A percentile compares a stretch with the other conserved stretches of the same genome.
These are phyloP conservation scores for Elsinoe necatrix DNA, from an alignment of 2,329 filamentous ascomycete species.

Conservation along the genomic window DNA sequence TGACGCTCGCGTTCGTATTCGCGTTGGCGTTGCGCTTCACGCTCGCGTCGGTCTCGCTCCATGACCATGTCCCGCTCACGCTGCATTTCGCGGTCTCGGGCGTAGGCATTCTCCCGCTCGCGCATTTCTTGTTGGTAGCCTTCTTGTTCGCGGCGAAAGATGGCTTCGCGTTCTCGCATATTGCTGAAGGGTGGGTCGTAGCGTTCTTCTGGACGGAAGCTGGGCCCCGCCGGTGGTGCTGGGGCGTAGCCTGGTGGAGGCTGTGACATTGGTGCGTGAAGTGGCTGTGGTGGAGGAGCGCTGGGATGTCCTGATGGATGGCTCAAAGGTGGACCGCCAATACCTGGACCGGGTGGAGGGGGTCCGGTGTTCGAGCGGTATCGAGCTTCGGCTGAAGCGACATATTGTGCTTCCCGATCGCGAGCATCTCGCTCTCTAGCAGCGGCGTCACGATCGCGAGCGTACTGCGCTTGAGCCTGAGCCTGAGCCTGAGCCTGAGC, in stretches of 20 bases:
- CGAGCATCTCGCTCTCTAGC: slow-evolving; percentile 2
- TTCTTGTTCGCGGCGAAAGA: slow-evolving; percentile 13
- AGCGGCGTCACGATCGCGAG: not conserved
- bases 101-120: slow-evolving; percentile 16
- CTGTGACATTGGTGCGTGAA: slow-evolving; percentile 1
- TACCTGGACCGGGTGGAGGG: not conserved
- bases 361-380: slow-evolving; percentile 3
- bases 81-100: not conserved
- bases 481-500: too few species aligned
- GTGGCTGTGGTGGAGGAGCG: slow-evolving; percentile 15
- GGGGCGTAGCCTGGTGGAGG: slow-evolving; percentile 11
- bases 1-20: slow-evolving; percentile 3
- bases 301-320: slow-evolving; percentile 5
- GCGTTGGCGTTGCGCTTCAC: slow-evolving; percentile 18
- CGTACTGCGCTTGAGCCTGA: not conserved
- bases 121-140: slow-evolving; percentile 18
- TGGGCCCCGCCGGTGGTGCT: slow-evolving; percentile 10
- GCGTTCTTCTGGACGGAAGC: slow-evolving; percentile 2
- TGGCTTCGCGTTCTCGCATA: not conserved
- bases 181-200: slow-evolving; percentile 1
- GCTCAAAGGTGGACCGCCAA: slow-evolving; percentile 10
- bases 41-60: slow-evolving; percentile 15
- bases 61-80: slow-evolving; percentile 8
- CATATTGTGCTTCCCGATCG: not conserved
- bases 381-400: not conserved